A percentile compares a stretch with the other conserved stretches of the same genome.
phyloP scores from a whole-genome alignment of 129 eudicot species.

The Centella asiatica region DNA sequence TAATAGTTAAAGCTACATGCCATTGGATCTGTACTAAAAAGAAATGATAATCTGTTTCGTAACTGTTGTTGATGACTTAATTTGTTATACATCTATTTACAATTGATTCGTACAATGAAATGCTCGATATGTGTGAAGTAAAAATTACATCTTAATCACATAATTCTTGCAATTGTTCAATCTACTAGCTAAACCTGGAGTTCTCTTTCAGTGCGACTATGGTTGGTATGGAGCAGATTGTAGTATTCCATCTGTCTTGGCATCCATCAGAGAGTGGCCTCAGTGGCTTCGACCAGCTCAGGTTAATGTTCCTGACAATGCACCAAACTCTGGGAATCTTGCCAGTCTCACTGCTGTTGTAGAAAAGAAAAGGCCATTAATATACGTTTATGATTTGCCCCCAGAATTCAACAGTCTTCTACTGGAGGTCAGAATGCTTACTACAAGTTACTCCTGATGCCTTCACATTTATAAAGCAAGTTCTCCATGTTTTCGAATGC shows the following conservation, averaged over 20 bases:
- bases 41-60: too few relatives aligned
- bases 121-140: not conserved
- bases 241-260: constrained; percentile 72
- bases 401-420: constrained; percentile 78
- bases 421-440: constrained; percentile 63
- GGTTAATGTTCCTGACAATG: constrained; percentile 45
- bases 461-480: not conserved
- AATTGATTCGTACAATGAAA: not conserved
- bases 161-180: not conserved
- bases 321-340: constrained; percentile 24
- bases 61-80: not conserved
- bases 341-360: constrained; percentile 49
- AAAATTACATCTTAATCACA: not conserved
- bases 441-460: constrained; percentile 10
- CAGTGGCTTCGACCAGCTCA: constrained; percentile 86
- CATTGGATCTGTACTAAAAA: too few relatives aligned
- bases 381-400: constrained; percentile 90
- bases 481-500: not conserved
- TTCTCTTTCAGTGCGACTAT: constrained; percentile 48
- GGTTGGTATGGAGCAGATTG: constrained; percentile 99
- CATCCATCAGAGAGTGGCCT: constrained; percentile 70
- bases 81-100: too few relatives aligned
- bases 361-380: constrained; percentile 80
- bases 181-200: constrained; percentile 1
- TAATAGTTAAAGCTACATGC: too few relatives aligned